Conservation (phyloP, 2,329 filamentous ascomycete species). For the Epichloe sibirici region DNA sequence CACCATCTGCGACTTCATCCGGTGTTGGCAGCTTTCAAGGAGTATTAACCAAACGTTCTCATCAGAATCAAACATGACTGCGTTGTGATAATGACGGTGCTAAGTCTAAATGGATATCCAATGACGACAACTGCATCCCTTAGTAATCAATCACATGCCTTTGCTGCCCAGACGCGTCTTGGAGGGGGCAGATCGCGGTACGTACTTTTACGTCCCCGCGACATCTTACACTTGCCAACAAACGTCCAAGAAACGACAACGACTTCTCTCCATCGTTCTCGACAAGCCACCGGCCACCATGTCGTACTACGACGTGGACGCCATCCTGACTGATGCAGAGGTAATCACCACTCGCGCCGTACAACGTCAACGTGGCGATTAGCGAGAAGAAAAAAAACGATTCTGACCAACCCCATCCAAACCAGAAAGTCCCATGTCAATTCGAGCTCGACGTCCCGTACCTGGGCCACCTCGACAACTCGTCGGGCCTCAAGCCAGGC, state of each 20-base stretch:
- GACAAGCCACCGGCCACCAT: conserved; percentile 18
- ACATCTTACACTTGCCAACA: background rate
- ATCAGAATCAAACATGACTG: no score
- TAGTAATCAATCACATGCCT: conserved; percentile 4
- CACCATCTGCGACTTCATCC: no score
- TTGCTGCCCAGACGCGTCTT: background rate
- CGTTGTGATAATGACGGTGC: no score
- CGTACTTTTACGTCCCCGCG: background rate
- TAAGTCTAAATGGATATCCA: no score
- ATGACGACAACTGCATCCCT: background rate
- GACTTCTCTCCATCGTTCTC: background rate
- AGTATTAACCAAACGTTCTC: no score
- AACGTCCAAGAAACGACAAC: background rate
- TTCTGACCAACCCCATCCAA: background rate
- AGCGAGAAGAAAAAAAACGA: no score
- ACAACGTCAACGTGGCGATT: no score
- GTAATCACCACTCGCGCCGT: conserved; percentile 24
- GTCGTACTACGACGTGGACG: conserved; percentile 78
- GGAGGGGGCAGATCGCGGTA: no score
- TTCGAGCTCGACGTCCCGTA: conserved; percentile 84
- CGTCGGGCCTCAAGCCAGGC: conserved; percentile 63
- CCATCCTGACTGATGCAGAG: conserved; percentile 76
- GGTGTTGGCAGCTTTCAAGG: no score
- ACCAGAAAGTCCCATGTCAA: conserved; percentile 84
- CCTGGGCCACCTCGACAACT: conserved; percentile 82